A percentile compares a stretch with the other conserved stretches of the same genome.
phyloP scores from a whole-genome alignment of 2,329 filamentous ascomycete genomes.

The Penicillium italicum region DNA sequence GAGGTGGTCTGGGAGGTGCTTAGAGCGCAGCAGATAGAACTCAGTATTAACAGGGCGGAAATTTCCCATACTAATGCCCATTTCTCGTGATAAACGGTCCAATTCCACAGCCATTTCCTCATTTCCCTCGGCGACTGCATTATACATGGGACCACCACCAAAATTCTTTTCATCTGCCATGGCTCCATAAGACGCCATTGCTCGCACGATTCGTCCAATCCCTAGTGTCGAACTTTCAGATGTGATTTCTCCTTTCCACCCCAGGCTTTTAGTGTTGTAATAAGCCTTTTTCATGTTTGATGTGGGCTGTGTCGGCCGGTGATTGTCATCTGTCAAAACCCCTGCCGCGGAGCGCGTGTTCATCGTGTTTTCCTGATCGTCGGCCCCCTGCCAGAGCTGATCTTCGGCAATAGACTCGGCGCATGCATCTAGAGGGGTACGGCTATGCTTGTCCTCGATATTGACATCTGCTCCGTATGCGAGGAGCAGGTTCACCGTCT shows the following conservation, averaged over 20 bases:
- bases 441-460: neutral
- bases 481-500: conserved; percentile 18
- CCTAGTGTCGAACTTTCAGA: conserved; percentile 13
- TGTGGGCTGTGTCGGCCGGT: neutral
- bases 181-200: conserved; percentile 9
- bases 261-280: neutral
- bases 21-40: conserved; percentile 3
- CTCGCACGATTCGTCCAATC: conserved; percentile 9
- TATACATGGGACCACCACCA: neutral
- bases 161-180: neutral
- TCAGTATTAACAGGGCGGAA: neutral
- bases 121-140: conserved; percentile 1
- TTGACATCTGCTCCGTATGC: conserved; percentile 15
- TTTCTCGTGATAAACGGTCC: neutral
- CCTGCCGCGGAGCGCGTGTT: conserved; percentile 1
- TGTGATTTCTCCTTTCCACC: conserved; percentile 14
- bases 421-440: conserved; percentile 6
- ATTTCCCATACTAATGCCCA: neutral
- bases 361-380: conserved; percentile 8
- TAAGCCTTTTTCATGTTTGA: neutral
- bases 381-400: conserved; percentile 9
- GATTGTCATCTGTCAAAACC: neutral
- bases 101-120: conserved; percentile 15
- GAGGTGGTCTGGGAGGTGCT: neutral
- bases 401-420: conserved; percentile 10